phyloP scores from a whole-genome alignment of 805 yeast species.

The Candida oleophila region DNA sequence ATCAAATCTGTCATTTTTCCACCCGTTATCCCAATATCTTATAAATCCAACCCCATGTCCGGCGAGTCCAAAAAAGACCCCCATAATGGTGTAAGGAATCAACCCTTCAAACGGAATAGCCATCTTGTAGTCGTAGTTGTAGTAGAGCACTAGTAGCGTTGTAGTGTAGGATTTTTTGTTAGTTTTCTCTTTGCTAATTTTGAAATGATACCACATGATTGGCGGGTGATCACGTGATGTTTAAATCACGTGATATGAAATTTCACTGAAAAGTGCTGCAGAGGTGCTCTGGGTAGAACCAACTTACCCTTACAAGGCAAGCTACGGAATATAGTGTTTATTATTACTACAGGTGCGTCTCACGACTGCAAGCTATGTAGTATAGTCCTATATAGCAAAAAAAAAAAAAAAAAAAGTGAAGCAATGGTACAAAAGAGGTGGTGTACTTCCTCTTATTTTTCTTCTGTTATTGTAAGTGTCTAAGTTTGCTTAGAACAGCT shows the following conservation, averaged over 20 bases:
- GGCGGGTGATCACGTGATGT: not conserved
- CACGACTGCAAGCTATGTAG: no score
- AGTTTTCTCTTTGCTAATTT: not conserved
- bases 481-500: no score
- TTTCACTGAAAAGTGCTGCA: no score
- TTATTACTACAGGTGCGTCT: no score
- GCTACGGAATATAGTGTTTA: no score
- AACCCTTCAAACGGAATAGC: constrained; percentile 50
- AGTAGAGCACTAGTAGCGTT: not conserved
- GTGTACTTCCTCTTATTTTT: no score
- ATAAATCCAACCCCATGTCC: constrained; percentile 45
- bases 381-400: no score
- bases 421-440: no score
- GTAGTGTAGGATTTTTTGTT: not conserved
- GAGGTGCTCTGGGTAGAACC: no score
- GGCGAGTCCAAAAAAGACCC: constrained; percentile 44
- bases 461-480: no score
- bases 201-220: not conserved
- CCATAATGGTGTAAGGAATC: constrained; percentile 45
- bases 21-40: constrained; percentile 50
- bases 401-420: no score
- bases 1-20: constrained; percentile 46
- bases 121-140: constrained; percentile 19
- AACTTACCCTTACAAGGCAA: no score
- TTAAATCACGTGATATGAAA: not conserved